Percentiles rank a stretch among this genome's conserved stretches.
These are phyloP conservation scores for Limtongozyma cylindracea DNA, from an alignment of 805 yeast species.

Conservation along the genomic window DNA sequence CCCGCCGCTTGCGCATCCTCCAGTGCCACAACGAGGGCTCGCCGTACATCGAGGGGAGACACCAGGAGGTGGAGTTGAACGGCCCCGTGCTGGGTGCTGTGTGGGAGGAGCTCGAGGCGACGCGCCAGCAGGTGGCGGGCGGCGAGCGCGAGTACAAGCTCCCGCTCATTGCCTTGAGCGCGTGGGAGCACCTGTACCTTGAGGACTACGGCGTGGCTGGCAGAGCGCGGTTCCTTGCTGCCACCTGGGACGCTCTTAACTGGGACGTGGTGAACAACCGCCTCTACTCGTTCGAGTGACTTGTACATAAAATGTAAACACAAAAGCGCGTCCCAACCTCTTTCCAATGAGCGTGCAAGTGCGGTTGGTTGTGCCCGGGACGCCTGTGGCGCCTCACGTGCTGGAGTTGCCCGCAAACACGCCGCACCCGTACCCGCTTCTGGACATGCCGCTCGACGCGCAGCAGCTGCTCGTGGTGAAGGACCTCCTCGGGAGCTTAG, in stretches of 20 bases:
- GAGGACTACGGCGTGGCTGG: conserved; percentile 68
- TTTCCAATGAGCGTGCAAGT: too few species aligned
- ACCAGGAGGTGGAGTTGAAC: conserved; percentile 55
- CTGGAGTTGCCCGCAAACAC: too few species aligned
- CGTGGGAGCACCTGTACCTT: conserved; percentile 81
- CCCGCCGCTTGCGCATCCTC: conserved; percentile 27
- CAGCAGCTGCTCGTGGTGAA: too few species aligned
- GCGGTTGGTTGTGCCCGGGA: too few species aligned
- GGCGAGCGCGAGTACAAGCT: conserved; percentile 27
- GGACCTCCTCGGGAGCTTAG: too few species aligned
- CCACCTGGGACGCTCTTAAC: conserved; percentile 55
- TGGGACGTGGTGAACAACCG: conserved; percentile 53
- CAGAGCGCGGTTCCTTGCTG: conserved; percentile 42
- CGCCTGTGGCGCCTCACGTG: too few species aligned
- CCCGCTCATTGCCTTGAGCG: conserved; percentile 54
- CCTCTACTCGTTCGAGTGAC: too few species aligned
- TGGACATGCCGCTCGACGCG: too few species aligned
- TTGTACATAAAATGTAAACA: too few species aligned
- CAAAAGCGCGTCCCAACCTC: too few species aligned
- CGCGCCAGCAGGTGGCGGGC: conserved; percentile 12
- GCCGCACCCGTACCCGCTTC: too few species aligned
- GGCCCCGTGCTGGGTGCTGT: conserved; percentile 34
- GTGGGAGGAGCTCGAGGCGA: conserved; percentile 14
- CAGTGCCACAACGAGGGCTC: conserved; percentile 53
- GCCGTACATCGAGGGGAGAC: conserved; percentile 43